Evolutionary conservation across 2,329 filamentous ascomycete genomes (phyloP), one percentile per base, ranked within the genome.

Genomic region (Colletotrichum australisinense): DNA sequence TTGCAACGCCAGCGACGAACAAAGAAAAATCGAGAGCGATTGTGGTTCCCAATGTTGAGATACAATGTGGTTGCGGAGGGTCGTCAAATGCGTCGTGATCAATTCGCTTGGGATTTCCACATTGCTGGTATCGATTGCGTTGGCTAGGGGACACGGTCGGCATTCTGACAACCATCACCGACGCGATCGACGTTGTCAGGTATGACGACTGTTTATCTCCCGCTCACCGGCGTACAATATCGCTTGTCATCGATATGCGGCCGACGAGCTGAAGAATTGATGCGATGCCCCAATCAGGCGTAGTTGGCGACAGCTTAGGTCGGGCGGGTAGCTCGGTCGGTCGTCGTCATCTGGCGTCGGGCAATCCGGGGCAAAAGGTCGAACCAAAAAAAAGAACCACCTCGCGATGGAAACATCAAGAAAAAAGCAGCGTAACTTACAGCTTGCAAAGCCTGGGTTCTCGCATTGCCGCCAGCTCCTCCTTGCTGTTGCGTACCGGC

Each of bases 361-460:
- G 53, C 52, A 49, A 58, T 46, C 68, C 68, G 58, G 67, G 22
- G 57, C 60, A 35, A 19, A 22, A 63, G 22, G 42, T 67, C 56
- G 49, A 59, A 63, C 56, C 49, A 28, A 49, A 59, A 49, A 73
- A 71, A 59, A 72, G 67, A 63, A 42, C 19, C 30, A 38, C 22
- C 53, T 64, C 55, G 14, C 16, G 49, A 56, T 24, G 16, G 7
- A 57, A 66, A 56, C 12, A 56, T 26, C 22, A 19, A 67, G 38
- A 55, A 69, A 73, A 70, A 70, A 56, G 26, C 59, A 74, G 70
- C 76, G 72, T 75, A 67, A 92, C 94, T 88, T 93, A 98, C 95
- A 85, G 93, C 93, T 90, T 97, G 94, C 78, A 97, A 89, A 76
- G 93, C 93, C 76, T 88, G 86, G 67, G 89, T 87, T 82, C 89